These are phyloP conservation scores for Pichia eremophila DNA, from an alignment of 805 yeast species.

Conservation along the genomic window DNA sequence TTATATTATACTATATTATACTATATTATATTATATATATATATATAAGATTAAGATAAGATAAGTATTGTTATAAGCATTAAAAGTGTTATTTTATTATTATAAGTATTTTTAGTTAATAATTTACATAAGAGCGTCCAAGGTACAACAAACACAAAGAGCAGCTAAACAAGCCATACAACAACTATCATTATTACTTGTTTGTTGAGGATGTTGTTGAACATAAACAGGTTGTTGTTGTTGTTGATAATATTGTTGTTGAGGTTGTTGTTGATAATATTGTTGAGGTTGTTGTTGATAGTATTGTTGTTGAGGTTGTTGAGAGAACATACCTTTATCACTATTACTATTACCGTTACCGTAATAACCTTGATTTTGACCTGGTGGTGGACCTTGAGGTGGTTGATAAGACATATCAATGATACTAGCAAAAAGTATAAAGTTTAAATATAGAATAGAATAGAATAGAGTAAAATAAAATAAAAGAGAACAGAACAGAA, in stretches of 20 bases:
- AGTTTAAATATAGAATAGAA: too few species aligned
- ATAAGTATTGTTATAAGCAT: background rate
- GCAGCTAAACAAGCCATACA: constrained; percentile 46
- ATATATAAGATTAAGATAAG: too few species aligned
- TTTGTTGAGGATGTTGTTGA: constrained; percentile 40
- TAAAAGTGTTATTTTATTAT: too few species aligned
- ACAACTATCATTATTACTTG: constrained; percentile 32
- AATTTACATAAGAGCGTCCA: constrained; percentile 38
- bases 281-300: constrained; percentile 20
- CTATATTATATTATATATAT: too few species aligned
- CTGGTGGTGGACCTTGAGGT: constrained; percentile 10
- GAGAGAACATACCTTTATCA: constrained; percentile 10
- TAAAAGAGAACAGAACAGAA: too few species aligned
- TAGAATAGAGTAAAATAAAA: too few species aligned
- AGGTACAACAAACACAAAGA: constrained; percentile 45
- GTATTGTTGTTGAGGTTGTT: constrained; percentile 23
- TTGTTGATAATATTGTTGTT: constrained; percentile 27
- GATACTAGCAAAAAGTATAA: too few species aligned
- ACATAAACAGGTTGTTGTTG: constrained; percentile 44
- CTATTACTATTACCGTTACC: constrained; percentile 14
- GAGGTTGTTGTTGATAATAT: constrained; percentile 28
- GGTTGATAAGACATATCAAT: constrained; percentile 9
- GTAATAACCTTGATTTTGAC: constrained; percentile 18
- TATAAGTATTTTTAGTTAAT: too few species aligned
- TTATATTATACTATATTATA: too few species aligned